Evolutionary conservation across 768 basidiomycete species (phyloP).

Genomic region (Nidularia sp.): DNA sequence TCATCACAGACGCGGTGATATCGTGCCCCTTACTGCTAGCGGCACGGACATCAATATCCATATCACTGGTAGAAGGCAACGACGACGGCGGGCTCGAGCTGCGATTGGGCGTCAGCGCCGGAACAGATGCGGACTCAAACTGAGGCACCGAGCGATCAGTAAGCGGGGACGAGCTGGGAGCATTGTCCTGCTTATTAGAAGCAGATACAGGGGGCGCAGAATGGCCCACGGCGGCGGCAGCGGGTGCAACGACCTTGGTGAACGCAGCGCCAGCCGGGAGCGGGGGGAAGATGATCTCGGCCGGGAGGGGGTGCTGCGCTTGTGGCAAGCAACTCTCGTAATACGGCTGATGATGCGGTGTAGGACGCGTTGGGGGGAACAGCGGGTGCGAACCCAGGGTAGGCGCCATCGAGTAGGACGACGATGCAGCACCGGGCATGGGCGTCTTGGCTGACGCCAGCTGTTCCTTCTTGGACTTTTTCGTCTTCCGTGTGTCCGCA

Average conservation of each 20-base stretch:
- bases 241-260: conserved; percentile 14
- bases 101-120: conserved; percentile 59
- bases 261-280: conserved; percentile 47
- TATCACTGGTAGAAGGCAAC: conserved; percentile 32
- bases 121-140: conserved; percentile 37
- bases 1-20: neutral
- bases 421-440: conserved; percentile 10
- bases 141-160: conserved; percentile 19
- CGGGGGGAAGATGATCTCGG: conserved; percentile 73
- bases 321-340: conserved; percentile 54
- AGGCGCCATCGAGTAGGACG: conserved; percentile 17
- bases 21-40: neutral
- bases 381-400: conserved; percentile 28
- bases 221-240: too few species aligned
- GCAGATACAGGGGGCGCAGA: too few species aligned
- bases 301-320: conserved; percentile 34
- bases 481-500: conserved; percentile 35
- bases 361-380: conserved; percentile 51
- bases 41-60: conserved; percentile 22
- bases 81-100: conserved; percentile 58
- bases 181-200: conserved; percentile 6
- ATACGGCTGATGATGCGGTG: conserved; percentile 70
- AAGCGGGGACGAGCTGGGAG: conserved; percentile 10
- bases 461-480: conserved; percentile 41
- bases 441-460: conserved; percentile 11